These are phyloP conservation scores for Cylindrotheca closterium DNA, from an alignment of 108 stramenopile genomes.

Conservation along the genomic window DNA sequence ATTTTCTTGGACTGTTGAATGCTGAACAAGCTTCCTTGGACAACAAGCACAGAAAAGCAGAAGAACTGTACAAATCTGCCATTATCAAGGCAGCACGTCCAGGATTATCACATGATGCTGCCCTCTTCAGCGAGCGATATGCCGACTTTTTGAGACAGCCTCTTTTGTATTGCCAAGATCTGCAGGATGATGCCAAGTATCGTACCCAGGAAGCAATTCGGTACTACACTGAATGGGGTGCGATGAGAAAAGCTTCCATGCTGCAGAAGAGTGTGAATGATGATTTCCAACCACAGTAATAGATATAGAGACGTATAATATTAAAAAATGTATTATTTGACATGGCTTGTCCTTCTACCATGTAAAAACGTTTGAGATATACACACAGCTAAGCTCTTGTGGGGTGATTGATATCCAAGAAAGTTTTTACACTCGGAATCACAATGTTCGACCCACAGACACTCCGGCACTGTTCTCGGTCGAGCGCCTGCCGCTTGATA, in stretches of 20 bases:
- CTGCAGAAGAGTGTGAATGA: too few relatives aligned
- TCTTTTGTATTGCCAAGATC: background rate
- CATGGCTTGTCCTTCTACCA: too few relatives aligned
- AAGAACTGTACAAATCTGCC: background rate
- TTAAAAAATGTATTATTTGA: too few relatives aligned
- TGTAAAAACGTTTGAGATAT: too few relatives aligned
- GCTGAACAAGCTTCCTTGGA: constrained; percentile 5
- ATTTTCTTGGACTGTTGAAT: constrained; percentile 1
- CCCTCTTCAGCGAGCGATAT: constrained; percentile 8
- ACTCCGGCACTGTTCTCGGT: too few relatives aligned
- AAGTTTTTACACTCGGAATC: too few relatives aligned
- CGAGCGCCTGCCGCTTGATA: too few relatives aligned
- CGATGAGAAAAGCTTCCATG: background rate
- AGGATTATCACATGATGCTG: constrained; percentile 10
- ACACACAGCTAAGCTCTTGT: too few relatives aligned
- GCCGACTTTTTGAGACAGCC: constrained; percentile 4
- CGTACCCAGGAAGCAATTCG: constrained; percentile 5
- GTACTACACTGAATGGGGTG: constrained; percentile 12
- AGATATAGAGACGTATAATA: too few relatives aligned
- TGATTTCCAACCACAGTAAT: too few relatives aligned
- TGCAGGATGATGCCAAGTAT: constrained; percentile 3
- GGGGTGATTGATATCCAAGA: too few relatives aligned
- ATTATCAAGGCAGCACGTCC: background rate
- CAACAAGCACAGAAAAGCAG: background rate
- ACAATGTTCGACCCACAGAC: too few relatives aligned